Base-by-base conservation (phyloP, 257 asterid genomes). In the Solanum boliviense region DNA sequence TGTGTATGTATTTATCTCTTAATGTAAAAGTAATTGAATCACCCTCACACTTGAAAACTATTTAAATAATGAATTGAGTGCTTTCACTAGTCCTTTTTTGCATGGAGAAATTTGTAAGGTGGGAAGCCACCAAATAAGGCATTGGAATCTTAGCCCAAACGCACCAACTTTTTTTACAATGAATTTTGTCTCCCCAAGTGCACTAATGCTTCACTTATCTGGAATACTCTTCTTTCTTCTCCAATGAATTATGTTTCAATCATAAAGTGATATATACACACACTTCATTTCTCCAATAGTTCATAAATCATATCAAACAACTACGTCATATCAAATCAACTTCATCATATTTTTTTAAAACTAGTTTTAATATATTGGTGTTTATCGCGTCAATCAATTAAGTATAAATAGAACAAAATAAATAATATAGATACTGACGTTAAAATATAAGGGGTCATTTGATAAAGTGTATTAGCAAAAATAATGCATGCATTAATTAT, bases 91-190 rank as follows among this genome's bases (percentile, higher is more conserved):
- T 79, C 31, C 36, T 60, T 70, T 46, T 87, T 67, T 41, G 86
- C 86, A 81, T 81, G 85, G 72, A 65, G 18, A 13, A 35, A 72
- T 78, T 29, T 36, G 60, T 84, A 86, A 75, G 81, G 94, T 91
- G 84, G 89, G 89, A 90, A 89, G 67, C 92, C 92, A 92, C 92
- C 84, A 72, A 89, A 48, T 41, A 46, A 73, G 85, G 41, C 67
- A 87, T 89, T 91, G 95, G 95, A 91, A 89, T 89, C 95, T 89
- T 92, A 91, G 89, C 88, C 87, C 84, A 86, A 88, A 85, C 60
- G 90, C 92, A 91, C 92, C 91, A 85, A 82, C 70, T 48, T 89
- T 89, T 71, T 73, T 73, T 90, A 86, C 91, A 52, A 86, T 34
- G 87, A 36, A 62, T 78, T 83, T 88, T 91, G 94, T 91, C 93